Conservation (phyloP, 331 rosid genomes). For the Pyrus hybrid region DNA sequence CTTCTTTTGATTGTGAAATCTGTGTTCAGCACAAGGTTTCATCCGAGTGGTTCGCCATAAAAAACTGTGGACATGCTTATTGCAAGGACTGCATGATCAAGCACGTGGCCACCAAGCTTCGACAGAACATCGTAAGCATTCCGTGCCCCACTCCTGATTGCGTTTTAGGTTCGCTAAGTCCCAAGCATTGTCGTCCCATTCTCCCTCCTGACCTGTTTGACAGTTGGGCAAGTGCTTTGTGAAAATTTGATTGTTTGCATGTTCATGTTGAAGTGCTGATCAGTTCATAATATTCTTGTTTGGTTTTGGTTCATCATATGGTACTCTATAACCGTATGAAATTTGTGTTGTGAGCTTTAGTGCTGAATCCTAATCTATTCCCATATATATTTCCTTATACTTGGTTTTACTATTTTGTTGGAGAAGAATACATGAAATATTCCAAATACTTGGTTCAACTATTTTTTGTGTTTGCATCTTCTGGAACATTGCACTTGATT, state of each 20-base stretch:
- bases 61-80: conserved; percentile 39
- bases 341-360: too few species aligned
- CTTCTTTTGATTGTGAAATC: conserved; percentile 38
- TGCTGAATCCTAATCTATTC: too few species aligned
- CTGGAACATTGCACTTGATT: too few species aligned
- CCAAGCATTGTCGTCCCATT: conserved; percentile 34
- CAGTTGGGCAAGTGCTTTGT: conserved; percentile 48
- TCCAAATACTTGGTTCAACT: too few species aligned
- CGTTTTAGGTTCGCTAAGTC: conserved; percentile 29
- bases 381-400: too few species aligned
- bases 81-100: conserved; percentile 31
- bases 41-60: conserved; percentile 18
- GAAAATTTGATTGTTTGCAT: neutral
- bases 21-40: conserved; percentile 28
- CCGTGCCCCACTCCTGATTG: conserved; percentile 48
- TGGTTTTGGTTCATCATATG: too few species aligned
- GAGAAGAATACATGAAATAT: too few species aligned
- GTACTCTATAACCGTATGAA: too few species aligned
- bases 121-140: conserved; percentile 33
- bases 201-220: conserved; percentile 20
- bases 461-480: too few species aligned
- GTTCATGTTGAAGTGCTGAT: too few species aligned
- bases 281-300: too few species aligned
- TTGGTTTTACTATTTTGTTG: too few species aligned
- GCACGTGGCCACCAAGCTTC: conserved; percentile 41